Evolutionary conservation across 441 rosid species (phyloP).

Genomic region (Eutrema salsugineum): DNA sequence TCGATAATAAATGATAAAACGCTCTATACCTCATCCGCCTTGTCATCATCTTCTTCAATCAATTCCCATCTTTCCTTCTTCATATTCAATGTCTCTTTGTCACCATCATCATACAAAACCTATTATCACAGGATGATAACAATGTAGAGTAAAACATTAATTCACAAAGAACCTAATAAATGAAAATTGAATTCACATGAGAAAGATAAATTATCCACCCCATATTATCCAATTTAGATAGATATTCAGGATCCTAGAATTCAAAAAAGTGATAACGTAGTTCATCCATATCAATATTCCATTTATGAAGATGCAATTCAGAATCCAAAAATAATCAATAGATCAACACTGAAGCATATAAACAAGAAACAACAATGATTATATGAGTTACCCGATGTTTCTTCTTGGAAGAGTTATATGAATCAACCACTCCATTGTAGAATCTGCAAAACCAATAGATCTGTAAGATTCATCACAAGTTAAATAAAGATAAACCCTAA

Average conservation of each 20-base stretch:
- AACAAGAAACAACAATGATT: not conserved
- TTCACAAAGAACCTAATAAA: not conserved
- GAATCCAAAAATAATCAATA: not conserved
- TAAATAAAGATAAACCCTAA: not conserved
- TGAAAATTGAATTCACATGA: not conserved
- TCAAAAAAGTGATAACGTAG: not conserved
- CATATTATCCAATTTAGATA: not conserved
- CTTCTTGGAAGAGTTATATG: conserved; percentile 46
- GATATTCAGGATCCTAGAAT: not conserved
- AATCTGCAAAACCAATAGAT: conserved; percentile 47
- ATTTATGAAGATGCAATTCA: not conserved
- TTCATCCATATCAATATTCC: not conserved
- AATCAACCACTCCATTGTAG: conserved; percentile 59
- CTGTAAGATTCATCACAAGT: conserved; percentile 10
- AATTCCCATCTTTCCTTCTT: conserved; percentile 55
- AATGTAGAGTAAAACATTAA: not conserved
- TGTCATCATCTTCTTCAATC: conserved; percentile 30
- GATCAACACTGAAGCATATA: not conserved
- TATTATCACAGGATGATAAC: conserved; percentile 18
- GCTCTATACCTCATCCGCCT: conserved; percentile 43
- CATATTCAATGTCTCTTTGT: conserved; percentile 52
- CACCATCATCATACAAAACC: conserved; percentile 81
- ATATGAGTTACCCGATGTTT: conserved; percentile 64
- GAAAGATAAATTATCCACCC: not conserved
- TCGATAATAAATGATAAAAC: not conserved